These are phyloP conservation scores for Lasiosphaeris hirsuta DNA, from an alignment of 495 filamentous ascomycete species.

Conservation along the genomic window DNA sequence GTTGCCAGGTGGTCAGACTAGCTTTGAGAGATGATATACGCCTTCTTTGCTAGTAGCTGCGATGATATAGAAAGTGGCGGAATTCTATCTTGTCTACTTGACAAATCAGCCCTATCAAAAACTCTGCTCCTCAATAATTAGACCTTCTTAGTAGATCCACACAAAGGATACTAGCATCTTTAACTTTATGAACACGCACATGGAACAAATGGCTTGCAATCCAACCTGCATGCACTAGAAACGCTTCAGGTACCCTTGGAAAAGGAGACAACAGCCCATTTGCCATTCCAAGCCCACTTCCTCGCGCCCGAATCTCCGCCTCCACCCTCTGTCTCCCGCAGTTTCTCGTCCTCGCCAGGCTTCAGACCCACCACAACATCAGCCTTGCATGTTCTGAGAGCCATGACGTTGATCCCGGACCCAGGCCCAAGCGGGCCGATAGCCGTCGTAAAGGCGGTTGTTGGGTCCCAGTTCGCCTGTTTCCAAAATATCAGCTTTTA, in stretches of 20 bases:
- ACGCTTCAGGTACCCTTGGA: constrained; percentile 44
- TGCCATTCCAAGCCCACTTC: constrained; percentile 97
- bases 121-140: too few relatives aligned
- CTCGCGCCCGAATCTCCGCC: constrained; percentile 66
- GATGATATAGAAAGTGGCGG: too few relatives aligned
- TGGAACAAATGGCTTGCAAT: background rate
- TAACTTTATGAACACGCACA: too few relatives aligned
- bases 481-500: background rate
- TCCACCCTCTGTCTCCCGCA: constrained; percentile 63
- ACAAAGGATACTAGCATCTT: too few relatives aligned
- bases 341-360: constrained; percentile 72
- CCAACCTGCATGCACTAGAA: too few relatives aligned
- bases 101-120: too few relatives aligned
- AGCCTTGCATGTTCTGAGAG: constrained; percentile 91
- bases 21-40: too few relatives aligned
- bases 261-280: constrained; percentile 94
- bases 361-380: constrained; percentile 91
- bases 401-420: constrained; percentile 75
- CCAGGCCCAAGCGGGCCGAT: constrained; percentile 81
- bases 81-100: too few relatives aligned
- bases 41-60: too few relatives aligned
- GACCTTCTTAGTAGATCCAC: too few relatives aligned
- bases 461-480: constrained; percentile 80
- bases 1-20: too few relatives aligned
- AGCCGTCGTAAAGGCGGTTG: constrained; percentile 79